A percentile compares a stretch with the other conserved stretches of the same genome.
Conservation (phyloP, 1,284 basidiomycete species). For the Pascua sp. region DNA sequence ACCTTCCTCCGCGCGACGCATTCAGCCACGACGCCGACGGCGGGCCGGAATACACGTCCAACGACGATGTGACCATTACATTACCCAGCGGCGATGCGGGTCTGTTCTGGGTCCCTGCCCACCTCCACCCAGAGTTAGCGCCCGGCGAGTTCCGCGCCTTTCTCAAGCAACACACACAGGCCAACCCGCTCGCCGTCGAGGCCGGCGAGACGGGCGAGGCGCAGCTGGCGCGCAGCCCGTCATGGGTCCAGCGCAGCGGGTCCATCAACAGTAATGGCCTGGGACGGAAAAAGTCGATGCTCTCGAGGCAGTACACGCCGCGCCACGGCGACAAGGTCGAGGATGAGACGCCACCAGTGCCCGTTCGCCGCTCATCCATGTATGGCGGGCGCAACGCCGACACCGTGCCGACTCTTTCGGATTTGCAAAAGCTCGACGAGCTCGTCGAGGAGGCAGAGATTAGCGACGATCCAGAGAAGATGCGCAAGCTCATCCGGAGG, state of each 20-base stretch:
- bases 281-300: constrained; percentile 79
- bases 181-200: constrained; percentile 48
- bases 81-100: constrained; percentile 38
- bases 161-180: constrained; percentile 80
- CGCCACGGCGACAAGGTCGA: constrained; percentile 69
- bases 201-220: constrained; percentile 30
- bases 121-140: constrained; percentile 93
- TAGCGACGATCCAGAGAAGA: constrained; percentile 76
- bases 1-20: constrained; percentile 60
- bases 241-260: constrained; percentile 40
- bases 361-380: constrained; percentile 60
- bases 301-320: constrained; percentile 81
- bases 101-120: constrained; percentile 96
- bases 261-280: constrained; percentile 54
- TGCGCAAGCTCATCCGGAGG: constrained; percentile 76
- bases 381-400: constrained; percentile 61
- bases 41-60: constrained; percentile 29
- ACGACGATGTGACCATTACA: constrained; percentile 44
- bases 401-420: constrained; percentile 80
- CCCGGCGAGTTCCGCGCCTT: constrained; percentile 93
- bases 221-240: constrained; percentile 29
- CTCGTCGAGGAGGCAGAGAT: constrained; percentile 81
- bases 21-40: not conserved
- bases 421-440: constrained; percentile 87
- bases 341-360: constrained; percentile 48